Conservation (phyloP, 2,329 filamentous ascomycete genomes). For the Stromatinia cepivora region DNA sequence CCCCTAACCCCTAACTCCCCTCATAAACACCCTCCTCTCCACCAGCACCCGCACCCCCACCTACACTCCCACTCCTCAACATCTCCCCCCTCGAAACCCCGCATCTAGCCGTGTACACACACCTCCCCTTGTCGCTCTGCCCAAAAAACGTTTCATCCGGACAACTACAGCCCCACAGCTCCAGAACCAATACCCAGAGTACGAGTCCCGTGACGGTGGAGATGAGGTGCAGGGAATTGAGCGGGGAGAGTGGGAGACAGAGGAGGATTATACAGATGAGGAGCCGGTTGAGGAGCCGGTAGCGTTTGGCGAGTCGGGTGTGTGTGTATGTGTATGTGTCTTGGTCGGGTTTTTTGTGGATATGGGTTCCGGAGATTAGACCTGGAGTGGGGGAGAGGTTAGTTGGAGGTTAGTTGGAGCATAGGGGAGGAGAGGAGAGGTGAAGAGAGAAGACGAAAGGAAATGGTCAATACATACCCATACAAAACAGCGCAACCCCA, state of each 20-base stretch:
- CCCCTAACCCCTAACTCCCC: constrained; percentile 25
- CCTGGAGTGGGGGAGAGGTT: constrained; percentile 30
- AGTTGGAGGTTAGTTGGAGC: constrained; percentile 13
- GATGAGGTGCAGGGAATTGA: constrained; percentile 51
- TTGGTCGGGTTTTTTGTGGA: constrained; percentile 53
- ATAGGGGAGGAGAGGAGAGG: neutral
- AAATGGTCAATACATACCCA: constrained; percentile 42
- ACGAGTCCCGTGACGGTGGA: constrained; percentile 48
- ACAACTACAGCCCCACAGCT: constrained; percentile 52
- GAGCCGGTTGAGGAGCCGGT: constrained; percentile 53
- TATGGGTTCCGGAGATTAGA: constrained; percentile 55
- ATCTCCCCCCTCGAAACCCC: constrained; percentile 41
- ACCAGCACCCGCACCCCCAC: constrained; percentile 26
- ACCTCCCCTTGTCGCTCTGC: constrained; percentile 42
- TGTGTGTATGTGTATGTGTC: constrained; percentile 36
- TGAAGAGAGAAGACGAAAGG: neutral
- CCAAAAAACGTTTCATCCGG: constrained; percentile 48
- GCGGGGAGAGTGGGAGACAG: constrained; percentile 53
- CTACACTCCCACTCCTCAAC: constrained; percentile 40
- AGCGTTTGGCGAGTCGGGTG: constrained; percentile 46
- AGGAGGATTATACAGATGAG: constrained; percentile 53
- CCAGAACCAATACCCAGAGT: constrained; percentile 49
- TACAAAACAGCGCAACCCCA: constrained; percentile 54
- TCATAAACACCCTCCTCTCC: constrained; percentile 30
- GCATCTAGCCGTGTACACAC: constrained; percentile 48